Percentiles rank a stretch among this genome's conserved stretches.
Conservation (phyloP, 768 basidiomycete species). For the Xerocomellus chrysenteron region DNA sequence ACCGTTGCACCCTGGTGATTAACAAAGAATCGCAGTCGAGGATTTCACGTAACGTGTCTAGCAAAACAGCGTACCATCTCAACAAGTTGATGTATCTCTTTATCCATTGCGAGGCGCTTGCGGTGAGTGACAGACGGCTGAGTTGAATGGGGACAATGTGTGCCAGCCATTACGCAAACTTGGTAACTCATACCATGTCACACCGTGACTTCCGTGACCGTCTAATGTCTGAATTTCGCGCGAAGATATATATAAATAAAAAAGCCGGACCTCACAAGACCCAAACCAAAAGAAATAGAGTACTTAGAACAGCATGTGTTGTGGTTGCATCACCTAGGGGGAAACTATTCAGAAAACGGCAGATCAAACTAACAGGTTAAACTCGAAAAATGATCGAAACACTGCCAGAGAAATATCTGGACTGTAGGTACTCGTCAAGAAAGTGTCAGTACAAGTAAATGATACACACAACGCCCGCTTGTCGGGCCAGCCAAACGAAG, state of each 20-base stretch:
- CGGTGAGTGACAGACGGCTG: neutral
- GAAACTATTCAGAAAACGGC: constrained; percentile 2
- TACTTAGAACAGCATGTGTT: constrained; percentile 2
- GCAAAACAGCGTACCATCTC: constrained; percentile 46
- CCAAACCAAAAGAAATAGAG: constrained; percentile 11
- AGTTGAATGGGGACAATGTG: constrained; percentile 15
- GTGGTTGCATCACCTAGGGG: neutral
- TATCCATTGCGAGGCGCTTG: constrained; percentile 41
- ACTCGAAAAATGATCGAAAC: constrained; percentile 5
- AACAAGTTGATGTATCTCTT: constrained; percentile 58
- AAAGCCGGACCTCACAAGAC: constrained; percentile 7
- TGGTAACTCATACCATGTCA: constrained; percentile 23
- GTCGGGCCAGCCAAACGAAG: constrained; percentile 30
- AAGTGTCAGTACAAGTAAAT: constrained; percentile 25
- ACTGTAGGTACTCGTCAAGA: constrained; percentile 15
- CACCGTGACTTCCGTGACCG: constrained; percentile 23
- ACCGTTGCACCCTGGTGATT: constrained; percentile 69
- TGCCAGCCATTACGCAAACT: constrained; percentile 18
- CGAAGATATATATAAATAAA: constrained; percentile 18
- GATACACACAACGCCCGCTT: constrained; percentile 28
- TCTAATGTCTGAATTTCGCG: neutral
- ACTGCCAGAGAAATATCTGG: neutral
- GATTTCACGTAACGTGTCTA: neutral
- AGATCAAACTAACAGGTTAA: constrained; percentile 1
- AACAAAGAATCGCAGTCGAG: neutral